Percentiles rank a stretch among this genome's conserved stretches.
These are phyloP conservation scores for Kwoniella shivajii DNA, from an alignment of 1,284 basidiomycete species.

Conservation along the genomic window DNA sequence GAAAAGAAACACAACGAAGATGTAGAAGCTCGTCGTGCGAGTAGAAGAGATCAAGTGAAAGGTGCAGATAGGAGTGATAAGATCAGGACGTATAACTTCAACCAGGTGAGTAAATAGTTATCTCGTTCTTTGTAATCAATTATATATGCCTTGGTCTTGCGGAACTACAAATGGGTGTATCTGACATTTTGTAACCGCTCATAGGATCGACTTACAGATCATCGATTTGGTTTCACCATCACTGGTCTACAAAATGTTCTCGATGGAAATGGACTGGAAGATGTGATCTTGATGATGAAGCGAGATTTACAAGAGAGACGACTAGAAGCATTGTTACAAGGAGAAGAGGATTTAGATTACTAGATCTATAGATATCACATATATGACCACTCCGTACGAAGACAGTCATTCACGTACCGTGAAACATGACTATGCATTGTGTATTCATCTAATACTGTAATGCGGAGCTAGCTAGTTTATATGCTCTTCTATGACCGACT, in stretches of 20 bases:
- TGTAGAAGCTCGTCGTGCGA: slow-evolving; percentile 68
- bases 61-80: slow-evolving; percentile 86
- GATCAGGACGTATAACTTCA: slow-evolving; percentile 89
- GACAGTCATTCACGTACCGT: too few relatives aligned
- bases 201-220: slow-evolving; percentile 88
- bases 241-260: slow-evolving; percentile 73
- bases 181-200: not conserved
- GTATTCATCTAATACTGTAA: too few relatives aligned
- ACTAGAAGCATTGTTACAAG: slow-evolving; percentile 67
- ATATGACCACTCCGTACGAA: too few relatives aligned
- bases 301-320: slow-evolving; percentile 66
- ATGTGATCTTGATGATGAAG: slow-evolving; percentile 62
- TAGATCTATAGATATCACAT: slow-evolving; percentile 17
- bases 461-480: too few relatives aligned
- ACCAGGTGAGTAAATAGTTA: slow-evolving; percentile 62
- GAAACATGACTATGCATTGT: not conserved
- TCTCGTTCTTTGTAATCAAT: not conserved
- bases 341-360: slow-evolving; percentile 51
- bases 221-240: slow-evolving; percentile 76
- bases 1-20: slow-evolving; percentile 74
- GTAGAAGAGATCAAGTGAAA: slow-evolving; percentile 71
- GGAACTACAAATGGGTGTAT: not conserved
- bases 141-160: not conserved
- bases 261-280: slow-evolving; percentile 71
- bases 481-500: not conserved